Evolutionary conservation across 2,329 filamentous ascomycete genomes (phyloP).

Genomic region (Fusarium azukiicola): DNA sequence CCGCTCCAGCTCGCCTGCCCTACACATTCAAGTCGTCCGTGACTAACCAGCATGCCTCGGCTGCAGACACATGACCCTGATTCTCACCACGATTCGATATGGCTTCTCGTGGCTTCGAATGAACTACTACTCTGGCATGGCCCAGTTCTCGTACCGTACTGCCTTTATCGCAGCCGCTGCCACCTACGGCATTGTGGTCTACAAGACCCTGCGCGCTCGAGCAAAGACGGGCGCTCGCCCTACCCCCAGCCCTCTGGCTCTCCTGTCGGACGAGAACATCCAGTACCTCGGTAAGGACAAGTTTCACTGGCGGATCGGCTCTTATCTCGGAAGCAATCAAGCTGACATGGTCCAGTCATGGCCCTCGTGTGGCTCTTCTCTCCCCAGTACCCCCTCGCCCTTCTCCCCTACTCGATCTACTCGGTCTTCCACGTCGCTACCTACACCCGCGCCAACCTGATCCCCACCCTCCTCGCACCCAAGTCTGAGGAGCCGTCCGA

Average conservation of each 20-base stretch:
- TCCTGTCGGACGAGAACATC: constrained; percentile 95
- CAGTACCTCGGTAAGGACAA: constrained; percentile 93
- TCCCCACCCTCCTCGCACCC: constrained; percentile 90
- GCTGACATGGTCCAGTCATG: constrained; percentile 81
- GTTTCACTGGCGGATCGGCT: background rate
- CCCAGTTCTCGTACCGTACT: constrained; percentile 92
- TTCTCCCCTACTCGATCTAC: constrained; percentile 97
- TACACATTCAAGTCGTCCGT: constrained; percentile 8
- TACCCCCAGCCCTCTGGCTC: constrained; percentile 79
- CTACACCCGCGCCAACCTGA: constrained; percentile 95
- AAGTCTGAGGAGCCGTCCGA: constrained; percentile 68
- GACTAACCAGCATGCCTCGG: constrained; percentile 40
- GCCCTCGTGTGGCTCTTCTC: constrained; percentile 97
- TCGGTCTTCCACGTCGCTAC: constrained; percentile 99
- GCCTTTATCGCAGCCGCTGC: constrained; percentile 94
- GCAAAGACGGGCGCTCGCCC: constrained; percentile 85
- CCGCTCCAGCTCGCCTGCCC: constrained; percentile 17
- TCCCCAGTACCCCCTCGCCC: constrained; percentile 92
- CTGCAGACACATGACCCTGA: constrained; percentile 89
- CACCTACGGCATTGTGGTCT: constrained; percentile 99
- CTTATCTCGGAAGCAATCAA: background rate
- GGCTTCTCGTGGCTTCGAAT: constrained; percentile 92
- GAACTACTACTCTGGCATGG: constrained; percentile 90
- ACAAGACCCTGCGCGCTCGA: constrained; percentile 96
- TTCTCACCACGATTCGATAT: constrained; percentile 92